Evolutionary conservation across 2,329 filamentous ascomycete species (phyloP).

Genomic region (Arthrinium phaeospermum): DNA sequence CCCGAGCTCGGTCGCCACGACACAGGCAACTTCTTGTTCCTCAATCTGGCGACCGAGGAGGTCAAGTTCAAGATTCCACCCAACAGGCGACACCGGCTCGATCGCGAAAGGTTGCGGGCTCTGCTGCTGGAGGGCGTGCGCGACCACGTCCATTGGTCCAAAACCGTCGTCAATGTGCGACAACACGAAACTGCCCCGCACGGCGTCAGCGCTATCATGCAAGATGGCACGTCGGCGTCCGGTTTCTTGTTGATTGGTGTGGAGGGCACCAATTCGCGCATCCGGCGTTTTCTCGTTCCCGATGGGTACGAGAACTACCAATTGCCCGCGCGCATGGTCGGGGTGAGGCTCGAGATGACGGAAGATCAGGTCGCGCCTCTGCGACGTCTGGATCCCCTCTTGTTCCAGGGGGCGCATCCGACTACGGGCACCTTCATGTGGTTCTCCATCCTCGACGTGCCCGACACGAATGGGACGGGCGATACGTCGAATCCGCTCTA

Average conservation of each 20-base stretch:
- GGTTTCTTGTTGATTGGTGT: constrained; percentile 47
- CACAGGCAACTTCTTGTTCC: constrained; percentile 46
- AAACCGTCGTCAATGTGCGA: constrained; percentile 36
- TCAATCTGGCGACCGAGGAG: constrained; percentile 46
- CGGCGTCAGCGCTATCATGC: constrained; percentile 36
- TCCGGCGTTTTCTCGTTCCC: constrained; percentile 41
- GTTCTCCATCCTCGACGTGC: constrained; percentile 53
- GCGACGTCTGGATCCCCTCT: constrained; percentile 56
- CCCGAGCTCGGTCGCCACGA: constrained; percentile 40
- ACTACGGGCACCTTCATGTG: constrained; percentile 56
- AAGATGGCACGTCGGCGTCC: constrained; percentile 39
- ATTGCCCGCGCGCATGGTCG: constrained; percentile 46
- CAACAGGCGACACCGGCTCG: constrained; percentile 42
- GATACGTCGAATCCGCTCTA: constrained; percentile 42
- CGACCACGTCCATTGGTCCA: constrained; percentile 37
- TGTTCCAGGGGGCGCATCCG: constrained; percentile 61
- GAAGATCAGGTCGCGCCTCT: constrained; percentile 42
- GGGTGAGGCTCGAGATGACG: constrained; percentile 44
- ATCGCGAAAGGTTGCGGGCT: constrained; percentile 42
- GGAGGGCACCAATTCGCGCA: constrained; percentile 46
- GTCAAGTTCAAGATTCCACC: constrained; percentile 47
- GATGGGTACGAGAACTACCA: constrained; percentile 36
- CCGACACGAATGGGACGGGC: constrained; percentile 38
- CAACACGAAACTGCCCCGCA: neutral
- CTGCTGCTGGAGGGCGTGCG: constrained; percentile 38